Conservation (phyloP, 176 grass and related monocot genomes). For the Areca catechu region DNA sequence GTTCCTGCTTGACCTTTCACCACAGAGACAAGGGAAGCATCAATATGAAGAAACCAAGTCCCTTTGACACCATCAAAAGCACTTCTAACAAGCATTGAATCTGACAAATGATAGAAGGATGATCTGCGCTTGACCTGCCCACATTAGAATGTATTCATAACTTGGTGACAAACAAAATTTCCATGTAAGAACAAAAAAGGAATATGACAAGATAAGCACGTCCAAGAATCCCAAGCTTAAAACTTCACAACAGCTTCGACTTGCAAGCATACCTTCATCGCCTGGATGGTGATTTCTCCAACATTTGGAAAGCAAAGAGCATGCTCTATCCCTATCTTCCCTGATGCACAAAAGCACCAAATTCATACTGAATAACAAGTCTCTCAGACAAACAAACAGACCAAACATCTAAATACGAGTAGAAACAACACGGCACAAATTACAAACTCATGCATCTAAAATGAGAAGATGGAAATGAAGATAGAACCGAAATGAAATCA, state of each 20-base stretch:
- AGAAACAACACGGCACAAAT: neutral
- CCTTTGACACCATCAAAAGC: conserved; percentile 31
- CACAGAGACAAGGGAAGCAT: conserved; percentile 13
- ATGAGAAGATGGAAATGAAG: too few species aligned
- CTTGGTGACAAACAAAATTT: neutral
- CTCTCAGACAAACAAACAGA: neutral
- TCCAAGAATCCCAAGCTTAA: conserved; percentile 15
- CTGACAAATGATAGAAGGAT: conserved; percentile 48
- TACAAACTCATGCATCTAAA: too few species aligned
- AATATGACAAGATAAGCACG: conserved; percentile 17
- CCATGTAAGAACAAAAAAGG: neutral
- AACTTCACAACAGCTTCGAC: neutral
- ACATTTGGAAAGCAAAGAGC: conserved; percentile 22
- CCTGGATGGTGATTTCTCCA: conserved; percentile 34
- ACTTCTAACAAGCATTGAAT: conserved; percentile 45
- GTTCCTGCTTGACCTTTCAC: conserved; percentile 5
- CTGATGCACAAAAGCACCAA: conserved; percentile 13
- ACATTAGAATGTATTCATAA: neutral
- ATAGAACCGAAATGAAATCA: too few species aligned
- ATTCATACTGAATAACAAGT: neutral
- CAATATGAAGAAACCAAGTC: conserved; percentile 48
- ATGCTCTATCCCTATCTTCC: conserved; percentile 24
- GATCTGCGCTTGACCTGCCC: conserved; percentile 42
- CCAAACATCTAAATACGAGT: neutral
- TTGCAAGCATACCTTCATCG: conserved; percentile 13